Evolutionary conservation across 2,329 filamentous ascomycete genomes (phyloP).

Genomic region (Trichoderma lentiforme): DNA sequence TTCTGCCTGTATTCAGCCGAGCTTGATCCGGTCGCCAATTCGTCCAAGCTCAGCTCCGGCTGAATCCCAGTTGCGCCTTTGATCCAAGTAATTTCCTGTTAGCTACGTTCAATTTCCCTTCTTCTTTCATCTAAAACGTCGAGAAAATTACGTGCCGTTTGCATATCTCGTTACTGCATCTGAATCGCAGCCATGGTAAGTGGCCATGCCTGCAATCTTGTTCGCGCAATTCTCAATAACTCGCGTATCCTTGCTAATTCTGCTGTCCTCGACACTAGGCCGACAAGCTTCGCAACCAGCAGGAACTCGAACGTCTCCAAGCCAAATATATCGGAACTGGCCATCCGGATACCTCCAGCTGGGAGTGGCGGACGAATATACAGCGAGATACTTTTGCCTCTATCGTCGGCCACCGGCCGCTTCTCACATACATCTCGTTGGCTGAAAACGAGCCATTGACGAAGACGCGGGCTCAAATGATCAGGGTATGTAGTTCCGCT

Average conservation of each 20-base stretch:
- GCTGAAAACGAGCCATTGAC: constrained; percentile 82
- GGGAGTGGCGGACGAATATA: constrained; percentile 97
- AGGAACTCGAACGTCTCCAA: constrained; percentile 96
- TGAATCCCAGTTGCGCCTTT: neutral
- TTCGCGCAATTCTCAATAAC: neutral
- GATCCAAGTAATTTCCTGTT: neutral
- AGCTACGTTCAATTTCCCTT: neutral
- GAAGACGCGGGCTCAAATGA: constrained; percentile 74
- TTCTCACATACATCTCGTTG: constrained; percentile 84
- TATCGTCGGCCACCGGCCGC: constrained; percentile 83
- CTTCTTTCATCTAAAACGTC: neutral
- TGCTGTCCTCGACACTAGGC: constrained; percentile 51
- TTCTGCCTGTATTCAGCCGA: constrained; percentile 10
- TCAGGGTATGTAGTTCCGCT: constrained; percentile 55
- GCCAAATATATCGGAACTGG: constrained; percentile 94
- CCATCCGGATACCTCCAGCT: constrained; percentile 92
- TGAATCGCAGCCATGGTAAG: neutral
- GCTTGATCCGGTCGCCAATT: constrained; percentile 15
- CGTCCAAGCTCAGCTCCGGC: neutral
- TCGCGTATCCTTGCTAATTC: neutral
- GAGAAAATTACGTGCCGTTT: neutral
- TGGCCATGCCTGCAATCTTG: neutral
- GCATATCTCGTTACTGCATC: too few relatives aligned
- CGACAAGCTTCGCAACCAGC: constrained; percentile 95
- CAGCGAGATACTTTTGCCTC: constrained; percentile 87